Evolutionary conservation across 371 early-diverging fungal species (phyloP).

Genomic region (Fennellomyces sp.): DNA sequence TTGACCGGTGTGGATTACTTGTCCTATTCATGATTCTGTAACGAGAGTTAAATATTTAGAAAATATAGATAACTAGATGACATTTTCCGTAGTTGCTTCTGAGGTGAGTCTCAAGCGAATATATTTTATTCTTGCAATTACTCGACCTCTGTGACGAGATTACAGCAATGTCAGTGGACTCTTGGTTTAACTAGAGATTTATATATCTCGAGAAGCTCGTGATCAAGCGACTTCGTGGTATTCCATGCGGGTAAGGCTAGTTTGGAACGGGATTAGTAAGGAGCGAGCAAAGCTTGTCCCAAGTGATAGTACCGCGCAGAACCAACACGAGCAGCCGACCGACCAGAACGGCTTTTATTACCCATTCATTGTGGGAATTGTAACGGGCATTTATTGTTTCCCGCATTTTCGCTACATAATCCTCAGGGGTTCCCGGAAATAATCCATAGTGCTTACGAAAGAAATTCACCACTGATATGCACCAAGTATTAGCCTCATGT

Average conservation of each 20-base stretch:
- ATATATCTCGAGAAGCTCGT: background rate
- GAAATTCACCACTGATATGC: conserved; percentile 1
- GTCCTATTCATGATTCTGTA: no score
- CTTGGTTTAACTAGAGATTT: no score
- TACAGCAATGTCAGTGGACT: no score
- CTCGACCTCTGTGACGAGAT: no score
- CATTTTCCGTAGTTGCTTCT: no score
- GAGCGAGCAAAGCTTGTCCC: conserved; percentile 12
- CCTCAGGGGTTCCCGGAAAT: background rate
- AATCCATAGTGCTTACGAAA: background rate
- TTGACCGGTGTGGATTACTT: no score
- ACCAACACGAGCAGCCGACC: background rate
- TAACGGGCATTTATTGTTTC: background rate
- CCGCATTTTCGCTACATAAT: background rate
- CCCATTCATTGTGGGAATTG: background rate
- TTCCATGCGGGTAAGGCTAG: conserved; percentile 11
- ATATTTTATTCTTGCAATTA: no score
- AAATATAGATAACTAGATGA: no score
- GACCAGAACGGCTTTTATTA: background rate
- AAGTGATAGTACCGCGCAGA: conserved; percentile 7
- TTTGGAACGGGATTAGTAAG: conserved; percentile 12
- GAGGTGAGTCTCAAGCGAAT: no score
- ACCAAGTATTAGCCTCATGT: conserved; percentile 12
- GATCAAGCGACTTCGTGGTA: background rate
- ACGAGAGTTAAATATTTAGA: no score